Conservation (phyloP, 768 basidiomycete genomes). For the Dentipellis fragilis region DNA sequence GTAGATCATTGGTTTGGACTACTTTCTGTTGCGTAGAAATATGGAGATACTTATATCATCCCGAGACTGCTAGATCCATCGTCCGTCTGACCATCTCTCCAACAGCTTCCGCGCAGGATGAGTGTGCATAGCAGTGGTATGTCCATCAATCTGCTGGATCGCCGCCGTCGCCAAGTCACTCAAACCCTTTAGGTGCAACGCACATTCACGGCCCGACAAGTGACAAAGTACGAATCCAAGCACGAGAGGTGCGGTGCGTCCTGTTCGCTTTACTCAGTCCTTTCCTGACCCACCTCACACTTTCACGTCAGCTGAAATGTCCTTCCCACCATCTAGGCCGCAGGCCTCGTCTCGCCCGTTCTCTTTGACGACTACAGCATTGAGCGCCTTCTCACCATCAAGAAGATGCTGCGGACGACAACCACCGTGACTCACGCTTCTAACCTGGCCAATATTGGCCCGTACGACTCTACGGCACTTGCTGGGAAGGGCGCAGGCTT, state of each 20-base stretch:
- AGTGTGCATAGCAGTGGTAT: conserved; percentile 14
- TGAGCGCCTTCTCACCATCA: conserved; percentile 13
- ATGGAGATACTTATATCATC: neutral
- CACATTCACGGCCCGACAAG: conserved; percentile 1
- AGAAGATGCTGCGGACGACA: conserved; percentile 9
- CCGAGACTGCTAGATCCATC: conserved; percentile 4
- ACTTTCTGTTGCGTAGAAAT: no score
- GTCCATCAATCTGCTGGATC: conserved; percentile 4
- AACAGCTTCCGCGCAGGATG: conserved; percentile 8
- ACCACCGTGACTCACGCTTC: neutral
- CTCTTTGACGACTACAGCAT: conserved; percentile 10
- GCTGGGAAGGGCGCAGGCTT: neutral
- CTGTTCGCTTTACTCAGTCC: neutral
- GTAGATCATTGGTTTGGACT: conserved; percentile 2
- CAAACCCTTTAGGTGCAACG: neutral
- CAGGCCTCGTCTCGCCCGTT: neutral
- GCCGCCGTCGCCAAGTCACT: neutral
- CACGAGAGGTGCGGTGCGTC: neutral
- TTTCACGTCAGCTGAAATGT: conserved; percentile 13
- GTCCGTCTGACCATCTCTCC: conserved; percentile 10
- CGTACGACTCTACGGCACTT: no score
- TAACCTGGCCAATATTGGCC: neutral
- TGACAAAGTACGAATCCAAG: conserved; percentile 3
- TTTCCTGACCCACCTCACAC: neutral
- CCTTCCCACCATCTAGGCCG: conserved; percentile 8